phyloP scores from a whole-genome alignment of 495 filamentous ascomycete genomes.

The Aspergillus carlsbadensis region DNA sequence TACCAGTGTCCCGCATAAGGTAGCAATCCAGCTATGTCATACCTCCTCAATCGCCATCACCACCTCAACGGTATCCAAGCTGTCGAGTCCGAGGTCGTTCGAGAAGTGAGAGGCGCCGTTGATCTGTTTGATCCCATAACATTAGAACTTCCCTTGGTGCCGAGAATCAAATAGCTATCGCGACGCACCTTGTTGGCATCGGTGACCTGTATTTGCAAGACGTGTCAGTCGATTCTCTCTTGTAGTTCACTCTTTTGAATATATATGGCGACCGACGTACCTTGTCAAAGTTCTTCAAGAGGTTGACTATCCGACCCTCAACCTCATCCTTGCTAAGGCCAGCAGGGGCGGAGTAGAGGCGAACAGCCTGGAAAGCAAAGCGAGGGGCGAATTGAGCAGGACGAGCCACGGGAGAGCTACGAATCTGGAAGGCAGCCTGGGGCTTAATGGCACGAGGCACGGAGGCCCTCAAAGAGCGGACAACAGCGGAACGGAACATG shows the following conservation, averaged over 20 bases:
- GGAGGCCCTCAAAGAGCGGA: conserved; percentile 61
- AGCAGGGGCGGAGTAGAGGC: conserved; percentile 83
- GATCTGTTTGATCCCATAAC: conserved; percentile 54
- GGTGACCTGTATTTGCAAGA: conserved; percentile 55
- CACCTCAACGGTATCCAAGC: conserved; percentile 96
- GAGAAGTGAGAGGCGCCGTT: conserved; percentile 81
- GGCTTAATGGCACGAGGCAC: conserved; percentile 56
- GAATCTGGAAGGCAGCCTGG: conserved; percentile 54
- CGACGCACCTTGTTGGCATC: conserved; percentile 70
- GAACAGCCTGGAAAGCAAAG: conserved; percentile 57
- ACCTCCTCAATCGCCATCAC: conserved; percentile 99
- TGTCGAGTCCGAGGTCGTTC: conserved; percentile 94
- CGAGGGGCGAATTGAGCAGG: conserved; percentile 47
- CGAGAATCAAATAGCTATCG: conserved; percentile 11
- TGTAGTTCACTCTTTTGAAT: neutral
- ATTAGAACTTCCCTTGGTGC: conserved; percentile 6
- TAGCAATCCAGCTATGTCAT: conserved; percentile 32
- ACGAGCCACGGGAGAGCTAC: conserved; percentile 53
- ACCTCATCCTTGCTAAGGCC: conserved; percentile 79
- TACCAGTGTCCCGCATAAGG: neutral
- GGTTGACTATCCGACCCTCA: conserved; percentile 86
- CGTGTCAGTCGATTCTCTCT: conserved; percentile 10
- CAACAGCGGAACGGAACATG: conserved; percentile 85
- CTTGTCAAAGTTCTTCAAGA: conserved; percentile 96
- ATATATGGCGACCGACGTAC: conserved; percentile 50